These are phyloP conservation scores for Nemania serpens DNA, from an alignment of 2,329 filamentous ascomycete species.

Conservation along the genomic window DNA sequence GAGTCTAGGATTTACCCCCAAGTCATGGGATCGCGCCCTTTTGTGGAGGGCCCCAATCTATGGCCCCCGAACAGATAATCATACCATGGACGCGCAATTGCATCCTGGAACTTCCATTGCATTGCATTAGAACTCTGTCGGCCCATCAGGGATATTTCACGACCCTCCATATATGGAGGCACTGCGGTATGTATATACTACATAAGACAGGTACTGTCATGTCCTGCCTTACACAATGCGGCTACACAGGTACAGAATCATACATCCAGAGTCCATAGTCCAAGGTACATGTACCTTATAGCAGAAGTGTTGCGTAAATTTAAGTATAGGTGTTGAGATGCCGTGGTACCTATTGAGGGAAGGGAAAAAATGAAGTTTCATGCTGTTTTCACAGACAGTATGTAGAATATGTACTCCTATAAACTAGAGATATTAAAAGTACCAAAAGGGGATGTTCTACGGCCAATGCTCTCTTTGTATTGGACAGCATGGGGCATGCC, in stretches of 20 bases:
- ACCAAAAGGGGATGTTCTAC: constrained; percentile 24
- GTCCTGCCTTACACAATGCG: not conserved
- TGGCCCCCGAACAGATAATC: not conserved
- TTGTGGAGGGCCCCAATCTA: not conserved
- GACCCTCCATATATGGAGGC: not conserved
- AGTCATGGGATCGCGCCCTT: constrained; percentile 21
- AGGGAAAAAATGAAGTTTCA: not conserved
- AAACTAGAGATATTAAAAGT: constrained; percentile 10
- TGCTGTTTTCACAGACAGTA: not conserved
- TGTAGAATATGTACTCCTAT: constrained; percentile 23
- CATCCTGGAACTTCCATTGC: constrained; percentile 31
- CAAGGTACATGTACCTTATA: too few species aligned
- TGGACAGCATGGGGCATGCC: constrained; percentile 19
- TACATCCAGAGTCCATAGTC: too few species aligned
- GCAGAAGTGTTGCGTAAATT: too few species aligned
- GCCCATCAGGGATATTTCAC: constrained; percentile 32
- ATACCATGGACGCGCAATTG: constrained; percentile 25
- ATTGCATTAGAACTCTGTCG: constrained; percentile 36
- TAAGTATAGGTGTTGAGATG: too few species aligned
- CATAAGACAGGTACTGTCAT: not conserved
- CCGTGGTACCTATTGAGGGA: not conserved
- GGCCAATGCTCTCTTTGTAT: constrained; percentile 22
- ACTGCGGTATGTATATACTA: not conserved
- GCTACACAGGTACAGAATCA: too few species aligned
- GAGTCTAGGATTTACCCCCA: constrained; percentile 22